Evolutionary conservation across 2,329 filamentous ascomycete species (phyloP), one percentile per base, ranked within the genome.

Genomic region (Fusarium nurragi): DNA sequence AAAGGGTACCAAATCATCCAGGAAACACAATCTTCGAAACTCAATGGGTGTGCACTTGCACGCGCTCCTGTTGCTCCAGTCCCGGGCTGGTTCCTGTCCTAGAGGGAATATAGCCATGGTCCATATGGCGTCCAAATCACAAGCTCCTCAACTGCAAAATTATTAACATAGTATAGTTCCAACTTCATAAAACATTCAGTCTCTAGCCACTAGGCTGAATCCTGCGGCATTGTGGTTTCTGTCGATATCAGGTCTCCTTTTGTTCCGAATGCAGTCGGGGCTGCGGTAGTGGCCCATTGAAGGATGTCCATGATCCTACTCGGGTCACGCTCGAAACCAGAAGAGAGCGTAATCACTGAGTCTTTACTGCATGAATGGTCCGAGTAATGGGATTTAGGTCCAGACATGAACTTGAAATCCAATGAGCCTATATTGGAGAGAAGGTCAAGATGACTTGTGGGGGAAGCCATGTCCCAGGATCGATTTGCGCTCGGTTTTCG

Each of bases 361-460:
- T 41, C 64, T 34, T 64, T 55, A 34, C 58, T 38, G 25, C 30
- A 23, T 39, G 64, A 48, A 38, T 25, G 23, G 6, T 28, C 44
- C n/a, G 49, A 60, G 26, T 47, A 36, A 23, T 55, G 40, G 16
- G 46, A 64, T 45, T 48, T 48, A 11, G 41, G 58, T 37, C 63
- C 64, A 30, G 62, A 11, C 63, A 65, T 66, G 23, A 48, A 34
- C 23, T 59, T 58, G 26, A 64, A 62, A 18, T 43, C 16, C 57
- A 65, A 21, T 18, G 44, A 50, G 26, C 45, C 52, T 34, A 32
- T 23, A 25, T 40, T 41, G 14, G 62, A 50, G 21, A 63, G 44
- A 25, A 45, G 30, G 14, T 51, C 51, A 12, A 28, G 28, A 18
- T 44, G 43, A 18, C 39, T 63, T 22, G 37, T 38, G 34, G 44